Evolutionary conservation across 805 yeast genomes (phyloP).

Genomic region (Candida koratica): DNA sequence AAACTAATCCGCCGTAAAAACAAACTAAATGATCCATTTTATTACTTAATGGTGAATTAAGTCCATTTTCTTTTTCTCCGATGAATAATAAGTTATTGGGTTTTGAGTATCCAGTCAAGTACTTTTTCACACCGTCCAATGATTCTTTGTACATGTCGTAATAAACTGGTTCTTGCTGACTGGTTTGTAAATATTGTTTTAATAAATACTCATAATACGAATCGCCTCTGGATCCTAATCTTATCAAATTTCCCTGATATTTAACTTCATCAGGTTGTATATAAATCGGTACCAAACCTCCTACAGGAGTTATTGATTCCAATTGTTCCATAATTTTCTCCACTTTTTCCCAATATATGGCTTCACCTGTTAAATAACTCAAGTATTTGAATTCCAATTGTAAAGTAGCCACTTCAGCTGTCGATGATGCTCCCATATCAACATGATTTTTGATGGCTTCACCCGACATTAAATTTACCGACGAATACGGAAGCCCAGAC

Average conservation of each 20-base stretch:
- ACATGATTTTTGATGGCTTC: slow-evolving; percentile 57
- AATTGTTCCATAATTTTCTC: slow-evolving; percentile 70
- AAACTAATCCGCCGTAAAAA: slow-evolving; percentile 83
- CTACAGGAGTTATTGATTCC: slow-evolving; percentile 59
- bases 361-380: slow-evolving; percentile 75
- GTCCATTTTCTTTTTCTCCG: slow-evolving; percentile 74
- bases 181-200: slow-evolving; percentile 81
- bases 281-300: slow-evolving; percentile 81
- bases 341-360: slow-evolving; percentile 69
- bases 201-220: slow-evolving; percentile 86
- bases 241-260: slow-evolving; percentile 59
- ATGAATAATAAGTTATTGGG: slow-evolving; percentile 65
- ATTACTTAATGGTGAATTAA: slow-evolving; percentile 53
- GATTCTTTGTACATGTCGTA: slow-evolving; percentile 73
- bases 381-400: slow-evolving; percentile 86
- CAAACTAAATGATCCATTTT: slow-evolving; percentile 95
- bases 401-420: slow-evolving; percentile 85
- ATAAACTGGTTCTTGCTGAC: slow-evolving; percentile 55
- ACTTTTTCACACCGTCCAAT: slow-evolving; percentile 69
- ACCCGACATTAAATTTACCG: slow-evolving; percentile 67
- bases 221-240: slow-evolving; percentile 90
- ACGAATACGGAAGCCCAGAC: slow-evolving; percentile 74
- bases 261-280: slow-evolving; percentile 71
- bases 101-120: slow-evolving; percentile 54
- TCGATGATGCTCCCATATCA: slow-evolving; percentile 75